Conservation (phyloP, 352 stramenopile species). For the Phytophthora ramorum region DNA sequence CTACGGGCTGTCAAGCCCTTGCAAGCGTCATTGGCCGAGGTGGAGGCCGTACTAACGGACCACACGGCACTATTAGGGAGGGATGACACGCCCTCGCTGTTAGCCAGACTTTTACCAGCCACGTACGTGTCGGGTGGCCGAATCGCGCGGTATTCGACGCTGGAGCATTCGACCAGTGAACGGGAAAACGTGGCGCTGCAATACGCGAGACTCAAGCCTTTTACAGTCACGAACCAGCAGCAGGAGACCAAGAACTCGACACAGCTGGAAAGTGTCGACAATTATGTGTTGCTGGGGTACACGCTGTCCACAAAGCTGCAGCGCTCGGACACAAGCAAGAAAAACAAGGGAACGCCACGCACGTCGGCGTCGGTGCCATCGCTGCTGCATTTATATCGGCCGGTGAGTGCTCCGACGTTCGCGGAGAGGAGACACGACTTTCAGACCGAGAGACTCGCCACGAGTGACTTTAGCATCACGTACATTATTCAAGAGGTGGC, state of each 20-base stretch:
- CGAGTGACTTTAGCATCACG: slow-evolving; percentile 64
- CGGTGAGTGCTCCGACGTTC: slow-evolving; percentile 46
- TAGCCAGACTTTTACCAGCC: slow-evolving; percentile 49
- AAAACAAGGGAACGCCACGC: slow-evolving; percentile 12
- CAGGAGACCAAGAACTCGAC: slow-evolving; percentile 9
- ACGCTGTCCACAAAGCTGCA: slow-evolving; percentile 67
- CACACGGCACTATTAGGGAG: slow-evolving; percentile 34
- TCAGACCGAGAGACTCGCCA: slow-evolving; percentile 39
- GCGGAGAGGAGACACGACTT: slow-evolving; percentile 49
- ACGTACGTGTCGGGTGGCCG: slow-evolving; percentile 51
- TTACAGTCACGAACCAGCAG: slow-evolving; percentile 22
- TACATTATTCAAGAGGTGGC: slow-evolving; percentile 73
- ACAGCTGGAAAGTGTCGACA: slow-evolving; percentile 37
- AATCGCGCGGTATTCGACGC: slow-evolving; percentile 50
- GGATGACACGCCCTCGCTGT: slow-evolving; percentile 38
- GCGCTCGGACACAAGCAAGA: slow-evolving; percentile 58
- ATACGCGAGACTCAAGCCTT: slow-evolving; percentile 55
- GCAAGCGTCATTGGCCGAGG: slow-evolving; percentile 52
- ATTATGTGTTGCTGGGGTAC: slow-evolving; percentile 71
- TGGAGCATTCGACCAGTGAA: slow-evolving; percentile 70
- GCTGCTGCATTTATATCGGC: slow-evolving; percentile 69
- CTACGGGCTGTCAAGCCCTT: slow-evolving; percentile 66
- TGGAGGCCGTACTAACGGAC: slow-evolving; percentile 59
- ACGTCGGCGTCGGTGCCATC: slow-evolving; percentile 53
- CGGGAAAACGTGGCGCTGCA: slow-evolving; percentile 67